phyloP scores from a whole-genome alignment of 139 green algal species.

The Picochlorum sp. region DNA sequence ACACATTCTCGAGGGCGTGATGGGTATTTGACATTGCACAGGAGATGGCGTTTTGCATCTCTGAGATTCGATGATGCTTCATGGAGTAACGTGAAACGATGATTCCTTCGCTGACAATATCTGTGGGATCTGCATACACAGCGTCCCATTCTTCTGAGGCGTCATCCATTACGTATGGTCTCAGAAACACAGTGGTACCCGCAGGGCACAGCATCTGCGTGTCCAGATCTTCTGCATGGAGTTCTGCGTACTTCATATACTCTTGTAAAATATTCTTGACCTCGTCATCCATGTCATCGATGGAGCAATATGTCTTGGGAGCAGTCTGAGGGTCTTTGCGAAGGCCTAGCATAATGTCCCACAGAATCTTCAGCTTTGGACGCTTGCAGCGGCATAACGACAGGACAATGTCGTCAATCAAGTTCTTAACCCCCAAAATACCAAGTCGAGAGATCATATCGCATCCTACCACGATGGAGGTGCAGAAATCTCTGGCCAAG shows the following conservation, averaged over 20 bases:
- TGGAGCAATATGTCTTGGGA: neutral
- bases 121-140: neutral
- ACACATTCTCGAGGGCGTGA: too few species aligned
- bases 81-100: conserved; percentile 9
- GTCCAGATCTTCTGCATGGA: neutral
- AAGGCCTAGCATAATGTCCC: conserved; percentile 13
- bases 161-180: neutral
- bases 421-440: conserved; percentile 25
- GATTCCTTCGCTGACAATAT: conserved; percentile 15
- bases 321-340: conserved; percentile 22
- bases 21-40: too few species aligned
- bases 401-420: conserved; percentile 48
- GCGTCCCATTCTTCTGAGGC: neutral
- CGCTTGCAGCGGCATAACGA: conserved; percentile 32
- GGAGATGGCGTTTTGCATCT: too few species aligned
- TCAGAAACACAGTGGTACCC: neutral
- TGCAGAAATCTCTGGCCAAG: conserved; percentile 29
- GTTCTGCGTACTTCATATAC: neutral
- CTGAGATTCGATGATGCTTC: too few species aligned
- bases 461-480: conserved; percentile 37
- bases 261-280: neutral
- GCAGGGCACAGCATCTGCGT: neutral
- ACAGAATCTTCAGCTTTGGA: conserved; percentile 34
- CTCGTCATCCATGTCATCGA: neutral
- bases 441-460: conserved; percentile 29